A percentile compares a stretch with the other conserved stretches of the same genome.
phyloP scores from a whole-genome alignment of 2,329 filamentous ascomycete species.

The Aotearoamyces nothofagi region DNA sequence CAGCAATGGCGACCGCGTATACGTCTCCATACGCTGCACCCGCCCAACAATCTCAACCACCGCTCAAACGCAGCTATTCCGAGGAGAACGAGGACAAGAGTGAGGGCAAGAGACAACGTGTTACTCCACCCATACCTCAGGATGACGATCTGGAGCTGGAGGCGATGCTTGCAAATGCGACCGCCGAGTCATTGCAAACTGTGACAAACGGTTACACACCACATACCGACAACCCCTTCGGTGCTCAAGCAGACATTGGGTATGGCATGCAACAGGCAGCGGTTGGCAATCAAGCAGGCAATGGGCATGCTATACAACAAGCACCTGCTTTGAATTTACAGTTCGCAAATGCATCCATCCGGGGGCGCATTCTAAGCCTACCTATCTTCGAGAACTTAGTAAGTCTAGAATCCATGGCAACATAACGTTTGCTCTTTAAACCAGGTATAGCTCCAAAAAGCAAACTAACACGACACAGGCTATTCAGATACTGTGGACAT shows the following conservation, averaged over 20 bases:
- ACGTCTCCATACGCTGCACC: conserved; percentile 1
- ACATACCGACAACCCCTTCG: no score
- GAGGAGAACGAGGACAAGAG: not conserved
- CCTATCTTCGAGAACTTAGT: conserved; percentile 46
- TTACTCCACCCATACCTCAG: not conserved
- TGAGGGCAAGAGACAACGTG: conserved; percentile 1
- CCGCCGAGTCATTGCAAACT: no score
- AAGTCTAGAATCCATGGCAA: no score
- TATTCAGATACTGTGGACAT: conserved; percentile 38
- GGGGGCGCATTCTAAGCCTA: conserved; percentile 42
- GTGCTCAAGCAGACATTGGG: no score
- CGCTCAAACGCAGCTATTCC: not conserved
- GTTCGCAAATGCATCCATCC: no score
- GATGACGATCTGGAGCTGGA: conserved; percentile 2
- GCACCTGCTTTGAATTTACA: no score
- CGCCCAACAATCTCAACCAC: not conserved
- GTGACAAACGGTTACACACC: no score
- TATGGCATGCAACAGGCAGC: no score
- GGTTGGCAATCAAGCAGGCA: no score
- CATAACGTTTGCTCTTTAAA: no score
- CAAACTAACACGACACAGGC: conserved; percentile 27
- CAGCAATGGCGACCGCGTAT: conserved; percentile 2
- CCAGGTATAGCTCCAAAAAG: no score
- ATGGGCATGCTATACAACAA: no score
- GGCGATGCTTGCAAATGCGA: conserved; percentile 1